Conservation (phyloP, 495 filamentous ascomycete species). For the Tuber magnatum region DNA sequence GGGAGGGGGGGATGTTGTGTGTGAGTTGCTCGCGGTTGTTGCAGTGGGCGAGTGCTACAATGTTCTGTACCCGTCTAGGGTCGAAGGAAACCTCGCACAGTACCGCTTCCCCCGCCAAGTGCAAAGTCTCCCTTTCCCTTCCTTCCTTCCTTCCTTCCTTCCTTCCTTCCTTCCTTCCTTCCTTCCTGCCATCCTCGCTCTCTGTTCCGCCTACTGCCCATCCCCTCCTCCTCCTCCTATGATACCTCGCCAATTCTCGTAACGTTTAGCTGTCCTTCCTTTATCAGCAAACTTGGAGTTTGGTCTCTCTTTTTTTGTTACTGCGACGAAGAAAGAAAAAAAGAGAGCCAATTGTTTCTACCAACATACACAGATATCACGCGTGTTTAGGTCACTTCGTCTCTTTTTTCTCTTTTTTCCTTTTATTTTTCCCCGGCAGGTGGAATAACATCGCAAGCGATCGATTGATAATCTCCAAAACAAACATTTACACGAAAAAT, state of each 20-base stretch:
- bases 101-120: background rate
- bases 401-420: background rate
- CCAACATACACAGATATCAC: background rate
- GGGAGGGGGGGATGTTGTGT: background rate
- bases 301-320: conserved; percentile 25
- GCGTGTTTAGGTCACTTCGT: background rate
- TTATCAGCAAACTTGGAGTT: conserved; percentile 38
- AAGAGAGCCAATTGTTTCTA: background rate
- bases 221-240: conserved; percentile 7
- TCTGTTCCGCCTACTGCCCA: background rate
- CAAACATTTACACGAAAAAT: background rate
- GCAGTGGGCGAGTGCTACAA: background rate
- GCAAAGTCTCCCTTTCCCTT: conserved; percentile 7
- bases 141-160: background rate
- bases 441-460: background rate
- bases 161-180: background rate
- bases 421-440: background rate
- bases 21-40: background rate
- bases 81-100: background rate
- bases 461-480: background rate
- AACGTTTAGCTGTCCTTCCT: conserved; percentile 40
- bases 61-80: background rate
- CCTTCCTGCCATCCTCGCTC: background rate
- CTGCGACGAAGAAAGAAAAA: background rate
- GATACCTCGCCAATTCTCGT: conserved; percentile 17